Base-by-base conservation (phyloP, 495 filamentous ascomycete genomes). In the Aspergillus panamensis region DNA sequence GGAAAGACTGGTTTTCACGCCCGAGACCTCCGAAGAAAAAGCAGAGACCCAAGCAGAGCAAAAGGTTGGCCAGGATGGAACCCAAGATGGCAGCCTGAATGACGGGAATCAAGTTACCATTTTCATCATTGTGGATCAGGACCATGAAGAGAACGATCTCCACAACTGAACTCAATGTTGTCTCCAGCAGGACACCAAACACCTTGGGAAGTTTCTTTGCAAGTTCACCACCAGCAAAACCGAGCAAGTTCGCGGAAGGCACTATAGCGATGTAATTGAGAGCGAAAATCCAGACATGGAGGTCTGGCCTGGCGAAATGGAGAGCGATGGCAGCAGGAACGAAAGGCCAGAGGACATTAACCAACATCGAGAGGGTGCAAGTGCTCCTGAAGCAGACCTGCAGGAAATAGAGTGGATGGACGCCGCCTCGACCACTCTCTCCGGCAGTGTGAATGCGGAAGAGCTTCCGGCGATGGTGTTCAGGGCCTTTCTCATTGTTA, bases 101-200 rank as follows among this genome's bases (percentile, higher is more conserved):
- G 61, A 95, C 89, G 13, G 83, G 82, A 56, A 85, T 82, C 45
- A 84, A 69, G 44, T 81, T 67, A 3, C 76, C 71, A 10, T 64
- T 54, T 3, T 51, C 37, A 32, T 79, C 72, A 4, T 76, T 74
- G 48, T 74, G 60, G 29, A 79, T 62, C 48, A 96, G 66, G 8
- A 91, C 82, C 76, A 94, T 87, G 66, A 94, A 92, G 20, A 96
- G 77, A 48, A 95, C 81, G 44, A 95, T 84, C 62, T 96, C 91
- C 47, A 95, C 90, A 5, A 90, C 69, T 9, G 88, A 86, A 8
- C 87, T 88, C 17, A 93, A 70, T 19, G 87, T 87, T 0, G 85
- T 91, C 67, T 96, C 90, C 9, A 88, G 60, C 48, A 96, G 70
- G 16, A 96, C 80, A 55, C 91, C 91, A 29, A 87, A 60, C 19